Percentiles rank a stretch among this genome's conserved stretches.
These are phyloP conservation scores for Sporisorium exsertum DNA, from an alignment of 1,284 basidiomycete genomes.

Conservation along the genomic window DNA sequence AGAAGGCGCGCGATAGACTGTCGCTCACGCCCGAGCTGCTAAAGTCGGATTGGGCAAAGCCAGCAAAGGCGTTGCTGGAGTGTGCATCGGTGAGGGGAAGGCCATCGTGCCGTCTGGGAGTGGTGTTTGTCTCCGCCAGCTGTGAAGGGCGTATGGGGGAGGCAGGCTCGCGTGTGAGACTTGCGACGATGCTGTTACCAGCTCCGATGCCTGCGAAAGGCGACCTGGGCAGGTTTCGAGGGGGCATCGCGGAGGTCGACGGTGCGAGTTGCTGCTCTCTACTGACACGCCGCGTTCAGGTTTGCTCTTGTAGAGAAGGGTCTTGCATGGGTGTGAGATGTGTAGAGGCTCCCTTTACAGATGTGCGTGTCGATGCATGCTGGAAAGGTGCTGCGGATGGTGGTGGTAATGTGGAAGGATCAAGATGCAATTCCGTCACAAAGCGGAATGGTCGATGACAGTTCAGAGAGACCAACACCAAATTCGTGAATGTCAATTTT, in stretches of 20 bases:
- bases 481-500: background rate
- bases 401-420: background rate
- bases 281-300: background rate
- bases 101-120: slow-evolving; percentile 12
- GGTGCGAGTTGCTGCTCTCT: background rate
- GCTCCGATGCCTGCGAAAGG: slow-evolving; percentile 44
- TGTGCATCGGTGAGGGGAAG: slow-evolving; percentile 11
- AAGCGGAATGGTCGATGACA: background rate
- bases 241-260: slow-evolving; percentile 20
- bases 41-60: slow-evolving; percentile 21
- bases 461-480: background rate
- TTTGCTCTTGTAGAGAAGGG: too few species aligned
- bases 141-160: slow-evolving; percentile 17
- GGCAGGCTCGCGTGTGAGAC: slow-evolving; percentile 15
- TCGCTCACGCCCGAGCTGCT: slow-evolving; percentile 40
- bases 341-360: too few species aligned
- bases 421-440: background rate
- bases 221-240: slow-evolving; percentile 30
- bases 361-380: background rate
- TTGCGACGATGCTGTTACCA: slow-evolving; percentile 28
- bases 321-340: background rate
- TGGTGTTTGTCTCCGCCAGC: slow-evolving; percentile 1
- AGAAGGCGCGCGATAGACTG: slow-evolving; percentile 46
- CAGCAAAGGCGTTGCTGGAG: background rate
- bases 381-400: background rate